Evolutionary conservation across 1,284 basidiomycete genomes (phyloP).

Genomic region (Leccinum ambiguum): DNA sequence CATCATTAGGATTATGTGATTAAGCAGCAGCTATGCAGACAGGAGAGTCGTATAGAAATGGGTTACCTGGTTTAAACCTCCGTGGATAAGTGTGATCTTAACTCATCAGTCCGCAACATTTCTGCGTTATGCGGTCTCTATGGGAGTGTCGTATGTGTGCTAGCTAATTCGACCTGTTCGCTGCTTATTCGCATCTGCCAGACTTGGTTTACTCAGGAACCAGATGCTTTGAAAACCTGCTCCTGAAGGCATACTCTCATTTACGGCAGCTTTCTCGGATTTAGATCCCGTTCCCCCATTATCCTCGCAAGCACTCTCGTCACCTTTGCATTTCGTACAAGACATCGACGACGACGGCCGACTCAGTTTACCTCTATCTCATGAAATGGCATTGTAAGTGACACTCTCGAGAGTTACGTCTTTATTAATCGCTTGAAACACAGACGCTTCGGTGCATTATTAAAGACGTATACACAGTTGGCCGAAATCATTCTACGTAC

Average conservation of each 20-base stretch:
- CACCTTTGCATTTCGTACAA: conserved; percentile 36
- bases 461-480: conserved; percentile 89
- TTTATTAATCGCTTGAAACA: conserved; percentile 12
- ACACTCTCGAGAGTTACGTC: conserved; percentile 1
- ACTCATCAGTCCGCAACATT: conserved; percentile 41
- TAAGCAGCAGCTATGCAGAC: conserved; percentile 59
- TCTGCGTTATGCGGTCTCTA: too few relatives aligned
- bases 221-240: conserved; percentile 66
- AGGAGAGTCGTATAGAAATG: conserved; percentile 78
- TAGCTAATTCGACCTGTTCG: not conserved
- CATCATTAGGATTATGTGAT: conserved; percentile 40
- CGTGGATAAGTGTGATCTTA: conserved; percentile 68
- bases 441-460: conserved; percentile 87
- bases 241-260: conserved; percentile 55
- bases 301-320: conserved; percentile 51
- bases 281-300: conserved; percentile 49
- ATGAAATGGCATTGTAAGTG: conserved; percentile 84
- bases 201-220: conserved; percentile 80
- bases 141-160: conserved; percentile 62
- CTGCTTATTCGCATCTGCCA: conserved; percentile 34
- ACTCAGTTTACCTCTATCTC: conserved; percentile 75
- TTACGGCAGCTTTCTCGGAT: conserved; percentile 44
- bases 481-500: conserved; percentile 87
- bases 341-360: conserved; percentile 38
- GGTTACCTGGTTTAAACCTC: conserved; percentile 54